A percentile compares a stretch with the other conserved stretches of the same genome.
Conservation (phyloP, 495 filamentous ascomycete genomes). For the Aspergillus biplanus region DNA sequence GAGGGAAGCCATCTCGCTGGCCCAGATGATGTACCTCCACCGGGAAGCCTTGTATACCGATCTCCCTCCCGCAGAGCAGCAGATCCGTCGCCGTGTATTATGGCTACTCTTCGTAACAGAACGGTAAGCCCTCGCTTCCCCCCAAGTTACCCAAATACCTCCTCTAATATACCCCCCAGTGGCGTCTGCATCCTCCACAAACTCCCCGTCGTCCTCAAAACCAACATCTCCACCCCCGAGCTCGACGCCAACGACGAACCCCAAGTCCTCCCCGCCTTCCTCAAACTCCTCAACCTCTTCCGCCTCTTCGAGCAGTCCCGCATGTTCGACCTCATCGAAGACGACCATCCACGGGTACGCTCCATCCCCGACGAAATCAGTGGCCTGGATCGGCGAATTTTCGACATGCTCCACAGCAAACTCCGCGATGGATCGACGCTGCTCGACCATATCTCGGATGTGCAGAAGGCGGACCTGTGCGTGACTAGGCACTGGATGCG, state of each 20-base stretch:
- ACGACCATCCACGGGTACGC: slow-evolving; percentile 23
- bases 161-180: slow-evolving; percentile 9
- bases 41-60: slow-evolving; percentile 37
- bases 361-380: slow-evolving; percentile 19
- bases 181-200: slow-evolving; percentile 50
- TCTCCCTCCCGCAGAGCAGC: slow-evolving; percentile 32
- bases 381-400: slow-evolving; percentile 23
- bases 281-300: slow-evolving; percentile 48
- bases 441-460: slow-evolving; percentile 35
- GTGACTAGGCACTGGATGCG: slow-evolving; percentile 54
- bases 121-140: slow-evolving; percentile 23
- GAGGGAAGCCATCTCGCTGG: slow-evolving; percentile 48
- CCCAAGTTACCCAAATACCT: not conserved
- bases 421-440: slow-evolving; percentile 36
- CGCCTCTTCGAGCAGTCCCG: slow-evolving; percentile 42
- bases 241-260: slow-evolving; percentile 35
- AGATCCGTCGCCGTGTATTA: slow-evolving; percentile 44
- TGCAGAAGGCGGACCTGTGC: slow-evolving; percentile 51
- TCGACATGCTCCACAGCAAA: slow-evolving; percentile 37
- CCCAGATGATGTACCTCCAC: slow-evolving; percentile 50
- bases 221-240: slow-evolving; percentile 36
- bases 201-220: slow-evolving; percentile 42
- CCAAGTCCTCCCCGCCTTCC: slow-evolving; percentile 44
- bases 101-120: slow-evolving; percentile 54
- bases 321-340: slow-evolving; percentile 45